Evolutionary conservation across 2,329 filamentous ascomycete species (phyloP).

Genomic region (Metarhizium humberi): DNA sequence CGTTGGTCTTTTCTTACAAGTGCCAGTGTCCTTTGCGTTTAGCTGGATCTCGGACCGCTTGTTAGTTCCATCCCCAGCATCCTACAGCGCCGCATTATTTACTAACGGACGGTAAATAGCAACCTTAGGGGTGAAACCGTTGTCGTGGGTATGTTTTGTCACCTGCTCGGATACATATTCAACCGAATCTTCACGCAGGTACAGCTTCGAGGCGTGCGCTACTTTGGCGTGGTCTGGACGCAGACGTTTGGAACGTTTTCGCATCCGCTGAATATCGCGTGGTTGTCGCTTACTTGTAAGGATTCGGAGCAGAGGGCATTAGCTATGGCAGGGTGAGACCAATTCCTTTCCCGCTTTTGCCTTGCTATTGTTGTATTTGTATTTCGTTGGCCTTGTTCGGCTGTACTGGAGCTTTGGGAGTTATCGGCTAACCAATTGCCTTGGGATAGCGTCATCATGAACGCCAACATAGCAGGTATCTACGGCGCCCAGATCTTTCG

Average conservation of each 20-base stretch:
- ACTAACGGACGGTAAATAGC: conserved; percentile 13
- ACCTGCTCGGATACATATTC: conserved; percentile 43
- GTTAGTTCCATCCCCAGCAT: conserved; percentile 21
- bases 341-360: not conserved
- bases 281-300: conserved; percentile 46
- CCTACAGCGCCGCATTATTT: not conserved
- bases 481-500: conserved; percentile 53
- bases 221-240: conserved; percentile 47
- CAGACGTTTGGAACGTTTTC: conserved; percentile 45
- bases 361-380: not conserved
- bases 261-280: conserved; percentile 50
- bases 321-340: conserved; percentile 45
- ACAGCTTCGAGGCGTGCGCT: conserved; percentile 30
- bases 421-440: not conserved
- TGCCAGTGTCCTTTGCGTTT: conserved; percentile 41
- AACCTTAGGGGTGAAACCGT: conserved; percentile 43
- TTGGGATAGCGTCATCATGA: conserved; percentile 45
- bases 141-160: conserved; percentile 35
- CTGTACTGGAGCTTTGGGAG: not conserved
- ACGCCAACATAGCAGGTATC: conserved; percentile 51
- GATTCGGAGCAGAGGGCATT: conserved; percentile 49
- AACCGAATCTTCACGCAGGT: conserved; percentile 43
- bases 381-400: not conserved
- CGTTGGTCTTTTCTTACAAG: conserved; percentile 43
- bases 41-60: conserved; percentile 43